These are phyloP conservation scores for Xylaria sp. DNA, from an alignment of 2,329 filamentous ascomycete genomes.

Conservation along the genomic window DNA sequence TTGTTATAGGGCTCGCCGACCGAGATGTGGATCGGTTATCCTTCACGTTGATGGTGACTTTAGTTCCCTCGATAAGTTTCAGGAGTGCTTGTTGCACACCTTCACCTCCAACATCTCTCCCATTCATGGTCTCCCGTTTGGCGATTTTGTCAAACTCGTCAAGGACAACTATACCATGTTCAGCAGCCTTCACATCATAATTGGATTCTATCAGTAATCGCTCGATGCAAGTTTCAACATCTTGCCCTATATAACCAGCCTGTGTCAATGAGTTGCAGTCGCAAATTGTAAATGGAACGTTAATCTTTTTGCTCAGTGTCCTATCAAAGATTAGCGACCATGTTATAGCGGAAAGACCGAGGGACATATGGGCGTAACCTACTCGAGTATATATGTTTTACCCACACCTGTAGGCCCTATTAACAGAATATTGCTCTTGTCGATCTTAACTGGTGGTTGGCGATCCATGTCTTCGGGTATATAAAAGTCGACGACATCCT, in stretches of 20 bases:
- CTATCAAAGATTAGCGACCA: constrained; percentile 57
- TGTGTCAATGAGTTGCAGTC: constrained; percentile 97
- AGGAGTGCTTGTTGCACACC: constrained; percentile 95
- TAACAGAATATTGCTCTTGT: constrained; percentile 94
- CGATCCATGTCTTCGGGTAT: constrained; percentile 59
- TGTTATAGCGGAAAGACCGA: constrained; percentile 9
- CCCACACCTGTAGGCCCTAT: constrained; percentile 94
- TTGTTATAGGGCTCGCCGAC: constrained; percentile 63
- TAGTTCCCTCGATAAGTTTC: constrained; percentile 96
- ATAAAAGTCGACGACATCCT: constrained; percentile 59
- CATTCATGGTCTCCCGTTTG: constrained; percentile 84
- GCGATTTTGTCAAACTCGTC: constrained; percentile 99
- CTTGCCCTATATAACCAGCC: constrained; percentile 96
- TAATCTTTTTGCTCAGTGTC: constrained; percentile 90
- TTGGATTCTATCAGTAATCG: constrained; percentile 89
- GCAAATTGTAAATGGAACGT: constrained; percentile 93
- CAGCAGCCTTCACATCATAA: constrained; percentile 84
- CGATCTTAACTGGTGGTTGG: constrained; percentile 74
- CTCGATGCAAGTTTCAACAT: constrained; percentile 96
- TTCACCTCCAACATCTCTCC: constrained; percentile 94
- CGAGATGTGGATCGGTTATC: constrained; percentile 69
- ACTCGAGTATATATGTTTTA: constrained; percentile 92
- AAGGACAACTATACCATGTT: constrained; percentile 92
- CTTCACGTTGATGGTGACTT: constrained; percentile 90
- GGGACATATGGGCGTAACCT: constrained; percentile 43